Conservation (phyloP, 2,329 filamentous ascomycete species). For the Fusarium poae region DNA sequence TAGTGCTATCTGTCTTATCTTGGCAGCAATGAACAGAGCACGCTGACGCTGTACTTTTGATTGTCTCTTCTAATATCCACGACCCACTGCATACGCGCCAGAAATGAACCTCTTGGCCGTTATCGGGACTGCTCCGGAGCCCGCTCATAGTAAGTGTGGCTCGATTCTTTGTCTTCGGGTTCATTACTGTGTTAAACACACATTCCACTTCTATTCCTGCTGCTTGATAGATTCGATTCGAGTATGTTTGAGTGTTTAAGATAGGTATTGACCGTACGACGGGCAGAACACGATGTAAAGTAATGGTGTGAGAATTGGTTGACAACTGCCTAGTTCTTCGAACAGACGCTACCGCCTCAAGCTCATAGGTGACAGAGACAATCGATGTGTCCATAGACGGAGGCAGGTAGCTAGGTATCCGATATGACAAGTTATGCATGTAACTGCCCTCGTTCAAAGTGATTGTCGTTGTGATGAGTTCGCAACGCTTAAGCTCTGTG, state of each 20-base stretch:
- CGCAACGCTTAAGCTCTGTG: slow-evolving; percentile 33
- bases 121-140: slow-evolving; percentile 75
- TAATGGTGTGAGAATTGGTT: slow-evolving; percentile 60
- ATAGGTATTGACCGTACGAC: slow-evolving; percentile 81
- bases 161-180: slow-evolving; percentile 80
- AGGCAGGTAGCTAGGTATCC: slow-evolving; percentile 85
- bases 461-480: slow-evolving; percentile 5
- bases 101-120: slow-evolving; percentile 73
- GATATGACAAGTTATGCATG: slow-evolving; percentile 85
- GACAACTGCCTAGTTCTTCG: slow-evolving; percentile 62
- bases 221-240: slow-evolving; percentile 78
- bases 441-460: neutral
- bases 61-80: slow-evolving; percentile 90
- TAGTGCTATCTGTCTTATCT: neutral
- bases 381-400: slow-evolving; percentile 81
- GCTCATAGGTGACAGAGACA: slow-evolving; percentile 80
- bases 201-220: slow-evolving; percentile 90
- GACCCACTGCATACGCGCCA: slow-evolving; percentile 92
- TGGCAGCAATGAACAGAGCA: slow-evolving; percentile 75
- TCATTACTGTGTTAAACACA: slow-evolving; percentile 81
- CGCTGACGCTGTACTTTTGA: slow-evolving; percentile 79
- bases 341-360: slow-evolving; percentile 74
- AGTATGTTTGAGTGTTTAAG: slow-evolving; percentile 82
- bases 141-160: slow-evolving; percentile 58
- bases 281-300: slow-evolving; percentile 74